These are phyloP conservation scores for Sugiyamaella castrensis DNA, from an alignment of 1,139 yeast species.

Conservation along the genomic window DNA sequence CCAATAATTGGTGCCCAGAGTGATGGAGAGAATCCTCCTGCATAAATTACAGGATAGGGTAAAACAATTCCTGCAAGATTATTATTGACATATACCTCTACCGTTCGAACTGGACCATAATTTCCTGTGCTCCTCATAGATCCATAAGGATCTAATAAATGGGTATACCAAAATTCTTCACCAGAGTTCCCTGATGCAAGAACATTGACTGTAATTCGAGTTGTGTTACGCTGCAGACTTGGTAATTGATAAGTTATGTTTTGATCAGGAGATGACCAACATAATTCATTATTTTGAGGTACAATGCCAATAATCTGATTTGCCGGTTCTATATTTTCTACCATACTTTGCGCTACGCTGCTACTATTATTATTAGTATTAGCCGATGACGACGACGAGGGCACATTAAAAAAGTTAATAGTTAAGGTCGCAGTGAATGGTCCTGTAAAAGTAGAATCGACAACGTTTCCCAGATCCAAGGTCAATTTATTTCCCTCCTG, in stretches of 20 bases:
- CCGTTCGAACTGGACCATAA: slow-evolving; percentile 43
- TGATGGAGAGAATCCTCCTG: slow-evolving; percentile 78
- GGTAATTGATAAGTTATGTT: slow-evolving; percentile 5
- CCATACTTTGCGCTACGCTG: slow-evolving; percentile 1
- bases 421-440: slow-evolving; percentile 52
- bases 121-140: slow-evolving; percentile 1
- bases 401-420: slow-evolving; percentile 9
- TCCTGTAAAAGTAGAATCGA: slow-evolving; percentile 58
- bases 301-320: slow-evolving; percentile 1
- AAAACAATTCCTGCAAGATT: slow-evolving; percentile 38
- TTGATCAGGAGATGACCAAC: slow-evolving; percentile 7
- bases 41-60: slow-evolving; percentile 53
- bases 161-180: slow-evolving; percentile 78
- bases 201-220: slow-evolving; percentile 55
- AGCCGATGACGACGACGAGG: neutral
- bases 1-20: slow-evolving; percentile 79
- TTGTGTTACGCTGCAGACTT: slow-evolving; percentile 53
- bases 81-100: slow-evolving; percentile 36
- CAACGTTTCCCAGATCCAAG: slow-evolving; percentile 64
- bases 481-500: slow-evolving; percentile 27
- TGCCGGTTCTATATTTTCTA: neutral
- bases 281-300: slow-evolving; percentile 1
- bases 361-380: neutral
- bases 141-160: slow-evolving; percentile 8
- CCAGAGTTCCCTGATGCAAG: slow-evolving; percentile 75